Percentiles rank a stretch among this genome's conserved stretches.
phyloP scores from a whole-genome alignment of 2,329 filamentous ascomycete species.

The Verticillium tricorpus region DNA sequence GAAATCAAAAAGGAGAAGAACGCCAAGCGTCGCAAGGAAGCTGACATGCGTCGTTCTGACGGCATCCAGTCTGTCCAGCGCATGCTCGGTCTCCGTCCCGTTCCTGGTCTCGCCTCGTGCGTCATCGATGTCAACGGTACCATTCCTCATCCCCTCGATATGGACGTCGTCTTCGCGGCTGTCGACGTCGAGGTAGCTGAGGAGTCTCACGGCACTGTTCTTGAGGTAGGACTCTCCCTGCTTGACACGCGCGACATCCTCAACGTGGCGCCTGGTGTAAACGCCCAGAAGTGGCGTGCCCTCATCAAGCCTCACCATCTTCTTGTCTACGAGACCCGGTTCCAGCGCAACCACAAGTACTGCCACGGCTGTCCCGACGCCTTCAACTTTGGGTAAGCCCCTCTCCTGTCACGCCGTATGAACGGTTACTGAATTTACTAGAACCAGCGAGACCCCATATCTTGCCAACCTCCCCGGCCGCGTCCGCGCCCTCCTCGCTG shows the following conservation, averaged over 20 bases:
- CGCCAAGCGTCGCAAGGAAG: conserved; percentile 1
- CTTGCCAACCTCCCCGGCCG: conserved; percentile 25
- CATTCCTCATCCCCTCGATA: conserved; percentile 1
- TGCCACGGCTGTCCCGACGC: conserved; percentile 67
- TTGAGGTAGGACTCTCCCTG: conserved; percentile 80
- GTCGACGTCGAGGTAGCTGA: conserved; percentile 86
- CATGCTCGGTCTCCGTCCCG: conserved; percentile 10
- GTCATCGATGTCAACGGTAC: neutral
- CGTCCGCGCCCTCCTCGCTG: conserved; percentile 32
- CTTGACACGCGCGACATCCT: conserved; percentile 63
- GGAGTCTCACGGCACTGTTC: conserved; percentile 58
- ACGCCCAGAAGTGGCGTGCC: conserved; percentile 62
- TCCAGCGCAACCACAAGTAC: conserved; percentile 63
- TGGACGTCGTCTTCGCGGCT: conserved; percentile 58
- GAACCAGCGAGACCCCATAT: conserved; percentile 33
- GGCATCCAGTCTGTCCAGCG: conserved; percentile 8
- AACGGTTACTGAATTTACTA: neutral
- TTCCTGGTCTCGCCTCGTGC: neutral
- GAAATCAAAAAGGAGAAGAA: conserved; percentile 9
- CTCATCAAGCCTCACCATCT: conserved; percentile 70
- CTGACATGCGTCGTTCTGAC: conserved; percentile 1
- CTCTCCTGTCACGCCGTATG: too few relatives aligned
- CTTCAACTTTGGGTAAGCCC: conserved; percentile 71
- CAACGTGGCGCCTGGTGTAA: conserved; percentile 52
- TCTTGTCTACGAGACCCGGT: conserved; percentile 63